Conservation (phyloP, 192 early-diverging fungal genomes). For the Backusella westeae region DNA sequence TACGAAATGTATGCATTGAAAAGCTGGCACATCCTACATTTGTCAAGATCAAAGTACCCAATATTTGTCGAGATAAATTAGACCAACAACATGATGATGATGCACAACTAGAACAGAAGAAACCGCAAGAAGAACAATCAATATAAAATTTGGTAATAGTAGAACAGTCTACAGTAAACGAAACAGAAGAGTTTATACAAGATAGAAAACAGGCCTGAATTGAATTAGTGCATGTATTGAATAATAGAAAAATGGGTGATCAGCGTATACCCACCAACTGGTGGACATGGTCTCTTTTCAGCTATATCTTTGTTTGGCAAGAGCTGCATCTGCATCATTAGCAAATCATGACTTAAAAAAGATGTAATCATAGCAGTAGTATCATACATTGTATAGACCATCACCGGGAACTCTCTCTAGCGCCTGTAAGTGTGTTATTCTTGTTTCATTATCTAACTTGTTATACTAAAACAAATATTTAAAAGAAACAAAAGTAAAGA, state of each 20-base stretch:
- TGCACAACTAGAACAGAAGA: background rate
- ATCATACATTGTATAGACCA: conserved; percentile 10
- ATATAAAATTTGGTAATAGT: background rate
- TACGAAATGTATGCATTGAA: conserved; percentile 67
- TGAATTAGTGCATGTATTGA: background rate
- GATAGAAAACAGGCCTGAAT: conserved; percentile 28
- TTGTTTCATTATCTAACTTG: background rate
- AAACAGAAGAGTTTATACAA: conserved; percentile 33
- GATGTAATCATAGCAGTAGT: background rate
- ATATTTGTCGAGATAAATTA: conserved; percentile 41
- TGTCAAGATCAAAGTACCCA: conserved; percentile 62
- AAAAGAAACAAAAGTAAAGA: too few relatives aligned
- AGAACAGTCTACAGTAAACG: conserved; percentile 15
- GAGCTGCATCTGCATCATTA: background rate
- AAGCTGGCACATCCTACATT: conserved; percentile 75
- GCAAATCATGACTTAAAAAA: background rate
- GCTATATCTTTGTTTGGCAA: too few relatives aligned
- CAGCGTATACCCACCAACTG: too few relatives aligned
- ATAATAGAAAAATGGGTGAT: too few relatives aligned
- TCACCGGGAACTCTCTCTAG: background rate
- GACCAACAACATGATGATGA: background rate
- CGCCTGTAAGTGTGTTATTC: background rate
- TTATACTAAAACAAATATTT: too few relatives aligned
- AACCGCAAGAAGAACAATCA: background rate
- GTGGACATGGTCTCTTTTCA: too few relatives aligned